Evolutionary conservation across 768 basidiomycete species (phyloP), one percentile per base, ranked within the genome.

Genomic region (Epithele typhae): DNA sequence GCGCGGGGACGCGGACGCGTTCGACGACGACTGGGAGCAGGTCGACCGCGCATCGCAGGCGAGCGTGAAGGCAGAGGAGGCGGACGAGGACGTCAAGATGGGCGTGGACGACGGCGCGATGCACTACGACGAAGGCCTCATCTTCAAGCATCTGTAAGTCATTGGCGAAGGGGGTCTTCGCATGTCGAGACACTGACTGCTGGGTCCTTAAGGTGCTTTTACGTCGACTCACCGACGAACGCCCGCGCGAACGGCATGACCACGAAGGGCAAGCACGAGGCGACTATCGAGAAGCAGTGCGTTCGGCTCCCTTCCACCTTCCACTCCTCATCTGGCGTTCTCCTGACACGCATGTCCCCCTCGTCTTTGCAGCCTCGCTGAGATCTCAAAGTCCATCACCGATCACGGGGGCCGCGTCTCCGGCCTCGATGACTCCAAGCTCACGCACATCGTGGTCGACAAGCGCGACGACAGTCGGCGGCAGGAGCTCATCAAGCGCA

Each of bases 401-500:
- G 70, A 77, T 12, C 81, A 91, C 54, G 92, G 92, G 35, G 94
- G 94, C 1, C 75, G 67, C 40, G 57, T 93, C 7, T 82, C 75
- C 10, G 77, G 76, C 45, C 70, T 96, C 3, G 67, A 77, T 45
- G 82, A 96, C 42, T 75, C 84, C 19, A 89, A 84, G 60, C 69
- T 97, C 33, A 95, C 93, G 0, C 94, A 98, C 63, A 67, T 95
- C 37, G 70, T 96, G 34, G 61, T 93, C 43, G 87, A 93, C 68
- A 87, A 87, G 65, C 81, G 85, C 8, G 92, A 94, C 55, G 76
- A 75, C 39, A 82, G 78, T 53, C 79, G 91, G 30, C 81, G 89
- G 44, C 61, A 77, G 23, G 79, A 83, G 49, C 70, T 94, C 49
- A 81, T 84, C 58, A 78, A 77, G 57, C 76, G 75, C 38, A 89